These are phyloP conservation scores for Aureobasidium namibiae DNA, from an alignment of 2,329 filamentous ascomycete genomes.

Conservation along the genomic window DNA sequence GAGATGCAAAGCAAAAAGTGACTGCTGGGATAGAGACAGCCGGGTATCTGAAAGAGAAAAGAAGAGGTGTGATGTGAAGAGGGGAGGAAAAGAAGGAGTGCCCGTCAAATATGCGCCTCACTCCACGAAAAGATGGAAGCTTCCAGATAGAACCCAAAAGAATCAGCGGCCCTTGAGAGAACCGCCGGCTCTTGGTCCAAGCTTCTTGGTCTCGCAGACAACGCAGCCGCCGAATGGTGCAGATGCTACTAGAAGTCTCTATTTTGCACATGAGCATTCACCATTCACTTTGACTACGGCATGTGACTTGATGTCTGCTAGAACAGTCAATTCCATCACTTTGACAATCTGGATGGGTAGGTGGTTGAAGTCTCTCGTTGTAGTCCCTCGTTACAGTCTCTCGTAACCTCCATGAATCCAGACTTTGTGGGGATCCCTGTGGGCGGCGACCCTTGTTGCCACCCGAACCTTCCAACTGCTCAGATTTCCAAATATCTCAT, in stretches of 20 bases:
- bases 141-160: too few relatives aligned
- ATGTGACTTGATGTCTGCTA: background rate
- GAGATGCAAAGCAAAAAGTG: constrained; percentile 7
- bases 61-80: background rate
- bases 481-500: too few relatives aligned
- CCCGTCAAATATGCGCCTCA: constrained; percentile 1
- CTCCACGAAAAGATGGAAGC: background rate
- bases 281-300: background rate
- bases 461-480: background rate
- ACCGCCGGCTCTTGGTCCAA: background rate
- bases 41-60: constrained; percentile 12
- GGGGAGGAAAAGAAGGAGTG: background rate
- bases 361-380: background rate
- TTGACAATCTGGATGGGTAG: background rate
- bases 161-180: too few relatives aligned
- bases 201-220: background rate
- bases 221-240: background rate
- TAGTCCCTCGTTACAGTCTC: background rate
- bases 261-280: background rate
- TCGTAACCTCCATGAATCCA: background rate
- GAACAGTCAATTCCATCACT: background rate
- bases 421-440: constrained; percentile 1
- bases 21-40: constrained; percentile 6
- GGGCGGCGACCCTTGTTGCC: background rate
- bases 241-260: background rate